A percentile compares a stretch with the other conserved stretches of the same genome.
Evolutionary conservation across 2,329 filamentous ascomycete genomes (phyloP).

Genomic region (Metarhizium sp.): DNA sequence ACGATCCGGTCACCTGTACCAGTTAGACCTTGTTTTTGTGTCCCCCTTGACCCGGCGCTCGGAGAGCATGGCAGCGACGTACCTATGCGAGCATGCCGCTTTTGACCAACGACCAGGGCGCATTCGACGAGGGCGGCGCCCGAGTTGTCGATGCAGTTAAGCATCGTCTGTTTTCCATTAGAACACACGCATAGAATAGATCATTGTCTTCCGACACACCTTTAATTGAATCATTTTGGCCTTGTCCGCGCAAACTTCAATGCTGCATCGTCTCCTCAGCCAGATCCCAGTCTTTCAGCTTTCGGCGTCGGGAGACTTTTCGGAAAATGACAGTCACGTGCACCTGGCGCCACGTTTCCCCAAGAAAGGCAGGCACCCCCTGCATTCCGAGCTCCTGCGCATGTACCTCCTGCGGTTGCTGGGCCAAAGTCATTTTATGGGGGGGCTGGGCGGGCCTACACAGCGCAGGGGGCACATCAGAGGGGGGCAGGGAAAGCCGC

Average conservation of each 20-base stretch:
- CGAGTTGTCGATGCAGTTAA: constrained; percentile 99
- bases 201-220: constrained; percentile 31
- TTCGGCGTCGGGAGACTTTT: constrained; percentile 1
- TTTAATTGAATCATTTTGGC: constrained; percentile 84
- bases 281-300: background rate
- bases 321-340: constrained; percentile 1
- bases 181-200: background rate
- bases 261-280: background rate
- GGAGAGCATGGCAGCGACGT: constrained; percentile 20
- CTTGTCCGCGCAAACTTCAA: constrained; percentile 5
- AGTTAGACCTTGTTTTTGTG: background rate
- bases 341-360: background rate
- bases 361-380: background rate
- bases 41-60: background rate
- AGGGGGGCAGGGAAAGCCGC: background rate
- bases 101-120: constrained; percentile 84
- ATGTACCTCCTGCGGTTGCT: constrained; percentile 14
- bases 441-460: constrained; percentile 6
- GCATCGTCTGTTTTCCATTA: constrained; percentile 60
- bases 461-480: background rate
- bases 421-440: constrained; percentile 16
- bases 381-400: no score
- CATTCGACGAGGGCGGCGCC: constrained; percentile 96
- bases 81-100: constrained; percentile 84
- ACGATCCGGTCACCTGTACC: constrained; percentile 83